A percentile compares a stretch with the other conserved stretches of the same genome.
Conservation (phyloP, 2,329 filamentous ascomycete species). For the Venturia carpophila region DNA sequence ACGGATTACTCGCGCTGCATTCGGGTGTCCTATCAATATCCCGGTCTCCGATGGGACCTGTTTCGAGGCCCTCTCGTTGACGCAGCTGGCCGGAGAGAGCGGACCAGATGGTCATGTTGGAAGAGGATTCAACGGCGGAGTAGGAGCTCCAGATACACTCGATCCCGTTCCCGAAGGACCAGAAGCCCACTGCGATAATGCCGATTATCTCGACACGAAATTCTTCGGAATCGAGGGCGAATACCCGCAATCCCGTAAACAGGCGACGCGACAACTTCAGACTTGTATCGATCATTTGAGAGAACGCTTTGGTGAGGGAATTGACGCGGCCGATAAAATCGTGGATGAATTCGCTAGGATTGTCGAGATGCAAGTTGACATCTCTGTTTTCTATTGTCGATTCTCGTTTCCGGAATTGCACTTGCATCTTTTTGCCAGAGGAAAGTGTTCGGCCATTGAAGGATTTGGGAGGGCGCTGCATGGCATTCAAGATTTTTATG, state of each 20-base stretch:
- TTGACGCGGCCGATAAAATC: constrained; percentile 24
- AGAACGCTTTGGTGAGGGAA: constrained; percentile 21
- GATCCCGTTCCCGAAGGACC: constrained; percentile 25
- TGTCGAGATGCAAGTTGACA: constrained; percentile 22
- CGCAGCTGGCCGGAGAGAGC: constrained; percentile 24
- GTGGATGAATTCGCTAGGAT: constrained; percentile 23
- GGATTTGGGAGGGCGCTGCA: constrained; percentile 19
- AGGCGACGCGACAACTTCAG: constrained; percentile 24
- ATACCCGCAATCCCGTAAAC: constrained; percentile 24
- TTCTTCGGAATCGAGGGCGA: constrained; percentile 19
- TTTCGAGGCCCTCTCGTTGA: constrained; percentile 24
- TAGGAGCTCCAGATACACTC: constrained; percentile 25
- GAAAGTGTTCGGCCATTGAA: constrained; percentile 20
- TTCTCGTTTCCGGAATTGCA: constrained; percentile 25
- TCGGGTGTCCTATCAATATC: constrained; percentile 21
- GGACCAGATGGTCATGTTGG: constrained; percentile 22
- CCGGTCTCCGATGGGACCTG: constrained; percentile 23
- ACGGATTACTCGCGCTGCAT: constrained; percentile 24
- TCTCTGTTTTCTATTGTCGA: constrained; percentile 22
- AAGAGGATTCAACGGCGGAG: constrained; percentile 24
- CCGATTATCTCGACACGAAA: constrained; percentile 24
- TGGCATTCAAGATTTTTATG: constrained; percentile 20
- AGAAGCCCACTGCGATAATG: constrained; percentile 26
- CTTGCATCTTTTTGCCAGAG: constrained; percentile 21
- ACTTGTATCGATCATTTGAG: constrained; percentile 24